Percentiles rank a stretch among this genome's conserved stretches.
Conservation (phyloP, 2,329 filamentous ascomycete species). For the Plenodomus tracheiphilus region DNA sequence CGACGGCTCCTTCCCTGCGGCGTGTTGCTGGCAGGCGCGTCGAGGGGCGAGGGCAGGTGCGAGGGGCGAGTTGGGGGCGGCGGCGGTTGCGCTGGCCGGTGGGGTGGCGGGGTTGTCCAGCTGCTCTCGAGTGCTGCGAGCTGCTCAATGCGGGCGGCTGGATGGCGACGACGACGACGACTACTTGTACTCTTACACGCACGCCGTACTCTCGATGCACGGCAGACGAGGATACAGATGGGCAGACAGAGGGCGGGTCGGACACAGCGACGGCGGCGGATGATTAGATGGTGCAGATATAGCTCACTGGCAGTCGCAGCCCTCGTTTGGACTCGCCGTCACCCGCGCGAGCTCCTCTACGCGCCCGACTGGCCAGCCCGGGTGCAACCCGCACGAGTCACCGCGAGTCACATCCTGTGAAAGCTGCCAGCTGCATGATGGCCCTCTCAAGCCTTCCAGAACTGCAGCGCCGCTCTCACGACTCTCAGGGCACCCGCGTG, state of each 20-base stretch:
- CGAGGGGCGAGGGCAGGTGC: not conserved
- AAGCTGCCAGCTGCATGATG: constrained; percentile 24
- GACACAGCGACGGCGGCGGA: not conserved
- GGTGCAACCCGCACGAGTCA: constrained; percentile 18
- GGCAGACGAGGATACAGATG: no score
- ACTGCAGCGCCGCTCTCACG: constrained; percentile 17
- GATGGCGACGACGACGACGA: not conserved
- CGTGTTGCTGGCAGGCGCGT: not conserved
- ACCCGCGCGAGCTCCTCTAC: constrained; percentile 19
- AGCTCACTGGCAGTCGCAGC: constrained; percentile 6
- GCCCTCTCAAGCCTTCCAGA: constrained; percentile 11
- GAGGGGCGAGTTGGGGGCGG: not conserved
- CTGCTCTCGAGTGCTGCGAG: not conserved
- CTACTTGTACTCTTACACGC: not conserved
- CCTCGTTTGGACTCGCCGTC: constrained; percentile 16
- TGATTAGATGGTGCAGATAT: constrained; percentile 12
- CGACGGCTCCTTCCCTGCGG: not conserved
- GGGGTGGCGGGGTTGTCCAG: not conserved
- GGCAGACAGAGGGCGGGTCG: not conserved
- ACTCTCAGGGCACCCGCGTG: not conserved
- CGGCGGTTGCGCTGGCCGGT: not conserved
- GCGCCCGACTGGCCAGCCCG: constrained; percentile 28
- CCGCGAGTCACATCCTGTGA: constrained; percentile 30
- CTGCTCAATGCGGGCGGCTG: not conserved
- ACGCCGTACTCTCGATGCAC: not conserved